Percentiles rank a stretch among this genome's conserved stretches.
These are phyloP conservation scores for Starmerella ratchasimensis DNA, from an alignment of 805 yeast species.

Conservation along the genomic window DNA sequence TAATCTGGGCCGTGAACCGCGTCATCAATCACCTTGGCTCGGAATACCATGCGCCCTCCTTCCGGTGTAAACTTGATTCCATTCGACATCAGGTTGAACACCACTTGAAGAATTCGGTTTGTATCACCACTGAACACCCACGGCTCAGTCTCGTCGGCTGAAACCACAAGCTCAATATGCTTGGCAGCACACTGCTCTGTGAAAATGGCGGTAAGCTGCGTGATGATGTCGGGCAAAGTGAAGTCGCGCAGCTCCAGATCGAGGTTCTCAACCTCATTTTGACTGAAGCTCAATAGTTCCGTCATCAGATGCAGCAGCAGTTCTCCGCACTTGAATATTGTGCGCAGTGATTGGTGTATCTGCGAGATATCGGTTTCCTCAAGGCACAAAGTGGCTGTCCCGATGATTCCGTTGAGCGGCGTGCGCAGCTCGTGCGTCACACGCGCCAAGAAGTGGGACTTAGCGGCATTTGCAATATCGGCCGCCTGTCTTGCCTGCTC, in stretches of 20 bases:
- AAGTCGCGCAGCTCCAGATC: slow-evolving; percentile 75
- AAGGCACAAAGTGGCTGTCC: slow-evolving; percentile 90
- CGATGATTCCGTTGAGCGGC: slow-evolving; percentile 89
- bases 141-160: slow-evolving; percentile 10
- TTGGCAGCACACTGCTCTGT: slow-evolving; percentile 43
- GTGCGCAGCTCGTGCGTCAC: slow-evolving; percentile 90
- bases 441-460: slow-evolving; percentile 83
- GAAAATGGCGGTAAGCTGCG: slow-evolving; percentile 77
- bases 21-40: slow-evolving; percentile 14
- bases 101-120: slow-evolving; percentile 77
- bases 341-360: slow-evolving; percentile 60
- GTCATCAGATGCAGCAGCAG: slow-evolving; percentile 75
- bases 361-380: slow-evolving; percentile 51
- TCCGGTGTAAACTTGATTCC: slow-evolving; percentile 85
- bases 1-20: too few relatives aligned
- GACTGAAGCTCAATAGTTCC: slow-evolving; percentile 82
- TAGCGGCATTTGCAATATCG: slow-evolving; percentile 91
- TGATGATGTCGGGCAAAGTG: slow-evolving; percentile 61
- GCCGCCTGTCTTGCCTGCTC: slow-evolving; percentile 69
- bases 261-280: slow-evolving; percentile 72
- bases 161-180: slow-evolving; percentile 49
- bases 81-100: slow-evolving; percentile 85
- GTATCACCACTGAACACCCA: slow-evolving; percentile 75
- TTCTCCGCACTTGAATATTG: slow-evolving; percentile 87
- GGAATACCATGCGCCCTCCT: slow-evolving; percentile 63